Evolutionary conservation across 2,329 filamentous ascomycete species (phyloP).

Genomic region (Paraphaeosphaeria sporulosa): DNA sequence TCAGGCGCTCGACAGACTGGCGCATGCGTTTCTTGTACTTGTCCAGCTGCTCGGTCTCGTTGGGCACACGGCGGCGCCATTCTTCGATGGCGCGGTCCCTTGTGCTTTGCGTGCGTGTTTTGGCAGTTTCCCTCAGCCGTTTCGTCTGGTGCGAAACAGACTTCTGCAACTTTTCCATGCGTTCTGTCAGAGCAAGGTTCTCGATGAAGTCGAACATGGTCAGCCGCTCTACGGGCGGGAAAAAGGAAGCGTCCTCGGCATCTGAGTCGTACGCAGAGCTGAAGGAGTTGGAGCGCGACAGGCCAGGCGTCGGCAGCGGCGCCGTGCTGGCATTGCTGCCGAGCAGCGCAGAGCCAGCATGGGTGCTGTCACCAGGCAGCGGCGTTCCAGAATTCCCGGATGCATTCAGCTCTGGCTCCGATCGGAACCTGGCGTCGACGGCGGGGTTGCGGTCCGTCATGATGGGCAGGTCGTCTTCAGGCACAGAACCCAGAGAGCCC

Average conservation of each 20-base stretch:
- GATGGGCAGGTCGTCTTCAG: slow-evolving; percentile 34
- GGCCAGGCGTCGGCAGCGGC: slow-evolving; percentile 57
- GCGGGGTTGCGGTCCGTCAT: slow-evolving; percentile 36
- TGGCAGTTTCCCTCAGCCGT: slow-evolving; percentile 84
- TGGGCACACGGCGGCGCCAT: slow-evolving; percentile 84
- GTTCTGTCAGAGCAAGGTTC: slow-evolving; percentile 87
- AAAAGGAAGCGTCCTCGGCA: slow-evolving; percentile 65
- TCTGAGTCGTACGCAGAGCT: slow-evolving; percentile 87
- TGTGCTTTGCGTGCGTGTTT: slow-evolving; percentile 77
- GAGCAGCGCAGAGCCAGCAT: slow-evolving; percentile 36
- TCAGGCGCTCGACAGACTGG: slow-evolving; percentile 84
- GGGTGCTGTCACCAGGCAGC: slow-evolving; percentile 35
- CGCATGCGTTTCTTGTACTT: slow-evolving; percentile 90
- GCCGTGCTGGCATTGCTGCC: slow-evolving; percentile 52
- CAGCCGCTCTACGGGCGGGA: slow-evolving; percentile 87
- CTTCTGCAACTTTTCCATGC: slow-evolving; percentile 88
- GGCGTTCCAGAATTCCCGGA: slow-evolving; percentile 34
- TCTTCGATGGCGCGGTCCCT: slow-evolving; percentile 90
- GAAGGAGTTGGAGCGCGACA: slow-evolving; percentile 82
- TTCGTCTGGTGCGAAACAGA: slow-evolving; percentile 83
- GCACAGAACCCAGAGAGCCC: slow-evolving; percentile 39
- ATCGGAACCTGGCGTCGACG: slow-evolving; percentile 31
- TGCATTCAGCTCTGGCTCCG: slow-evolving; percentile 41
- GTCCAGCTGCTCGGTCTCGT: slow-evolving; percentile 90
- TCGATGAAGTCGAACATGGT: slow-evolving; percentile 93